Base-by-base conservation (phyloP, 345 rosid genomes). In the Psidium friedrichsthalianum region DNA sequence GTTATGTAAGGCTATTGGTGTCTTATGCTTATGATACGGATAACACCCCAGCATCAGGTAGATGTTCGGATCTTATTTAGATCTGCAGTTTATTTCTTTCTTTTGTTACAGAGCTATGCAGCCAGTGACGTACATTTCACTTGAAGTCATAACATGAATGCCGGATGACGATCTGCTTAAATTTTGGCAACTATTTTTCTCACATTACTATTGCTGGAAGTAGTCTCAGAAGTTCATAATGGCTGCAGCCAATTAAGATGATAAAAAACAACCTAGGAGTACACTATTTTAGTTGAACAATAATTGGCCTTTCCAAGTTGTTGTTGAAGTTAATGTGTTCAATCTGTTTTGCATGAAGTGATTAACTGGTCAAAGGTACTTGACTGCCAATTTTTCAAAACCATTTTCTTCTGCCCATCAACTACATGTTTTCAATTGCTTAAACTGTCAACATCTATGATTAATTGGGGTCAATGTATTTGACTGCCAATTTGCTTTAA, bases 1-100 rank as follows among this genome's bases (percentile, higher is more conserved):
- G 93, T 88, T 97, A 93, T 90, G 99, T n/a, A n/a, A 97, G 90
- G 99, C 99, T 83, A 97, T 97, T 59, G 99, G 99, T 55, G 99
- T 55, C 91, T 97, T 86, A 96, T 95, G 99, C 96, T 97, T 85
- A 96, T 97, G 99, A 97, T 97, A 90, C 95, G 96, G 86, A 94
- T 97, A 89, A 91, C 95, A 91, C 95, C 95, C 92, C 97, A 94
- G 74, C 98, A 97, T 88, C 99, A 95, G 99, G 99, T 97, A 88
- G n/a, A 89, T 55, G 86, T 47, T 85, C 49, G 11, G 74, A 74
- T 40, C 49, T 69, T 69, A 69, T 69, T 16, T 69, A 32, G n/a
- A 69, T 69, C 44, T 69, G 78, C 78, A 32, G 44, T 69, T 69
- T 27, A 61, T 36, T 61, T 64, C 44, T 69, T 18, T 69, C 47